Base-by-base conservation (phyloP, 2,329 filamentous ascomycete genomes). In the Aspergillus spinulosporus region DNA sequence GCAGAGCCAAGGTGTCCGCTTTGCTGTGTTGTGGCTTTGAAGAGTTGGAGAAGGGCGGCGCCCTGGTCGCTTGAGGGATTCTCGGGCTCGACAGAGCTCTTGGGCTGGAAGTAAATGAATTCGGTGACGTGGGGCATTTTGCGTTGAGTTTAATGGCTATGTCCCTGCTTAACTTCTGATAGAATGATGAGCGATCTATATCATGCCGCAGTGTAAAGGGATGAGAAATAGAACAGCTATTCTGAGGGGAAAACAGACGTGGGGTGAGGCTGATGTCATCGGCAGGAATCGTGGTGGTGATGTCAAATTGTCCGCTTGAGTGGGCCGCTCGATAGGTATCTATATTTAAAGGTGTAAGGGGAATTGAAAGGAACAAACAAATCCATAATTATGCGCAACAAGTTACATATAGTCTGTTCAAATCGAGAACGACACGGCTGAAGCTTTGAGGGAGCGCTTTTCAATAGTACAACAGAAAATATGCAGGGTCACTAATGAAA, bases 71-170 rank as follows among this genome's bases (percentile, higher is more conserved):
- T 74, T 29, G 60, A 59, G 12, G 68, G 68, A 37, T 74, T 71
- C 59, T 75, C 74, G 8, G 73, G 74, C 54, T 67, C 69, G 15
- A 76, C 68, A 31, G 66, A 62, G n/a, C 65, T 48, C 61, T 71
- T 74, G 32, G 74, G 54, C 28, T 68, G 68, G 66, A 76, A 70
- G 56, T 68, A 72, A 55, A 74, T 62, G 56, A 76, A 67, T 62
- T 76, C 68, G 48, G 62, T 69, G 61, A 70, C 63, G 50, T 59
- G 57, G 32, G 67, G 56, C 68, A 72, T 71, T 40, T 46, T 62
- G 44, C 11, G 31, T 34, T 32, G 44, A 21, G 21, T 42, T 42
- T 11, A n/a, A 4, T 12, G 11, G 12, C 3, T 29, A n/a, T 3
- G 12, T 47, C 15, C n/a, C 29, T 47, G 12, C 28, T 28, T 29